phyloP scores from a whole-genome alignment of 2,329 filamentous ascomycete genomes.

The Fusarium verticillioides region DNA sequence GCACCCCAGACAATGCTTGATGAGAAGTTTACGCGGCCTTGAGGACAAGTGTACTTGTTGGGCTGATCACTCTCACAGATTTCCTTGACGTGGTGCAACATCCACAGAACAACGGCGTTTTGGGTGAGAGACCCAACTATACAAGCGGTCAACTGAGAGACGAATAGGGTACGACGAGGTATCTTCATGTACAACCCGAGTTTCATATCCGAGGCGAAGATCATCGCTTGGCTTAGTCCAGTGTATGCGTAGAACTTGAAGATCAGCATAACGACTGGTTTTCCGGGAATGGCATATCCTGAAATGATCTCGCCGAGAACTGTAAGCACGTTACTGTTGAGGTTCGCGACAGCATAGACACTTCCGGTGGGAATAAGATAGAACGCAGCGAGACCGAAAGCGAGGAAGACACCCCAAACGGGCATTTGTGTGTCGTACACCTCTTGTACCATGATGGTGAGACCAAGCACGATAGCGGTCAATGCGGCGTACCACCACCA shows the following conservation, averaged over 20 bases:
- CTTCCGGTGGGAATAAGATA: neutral
- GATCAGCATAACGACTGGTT: neutral
- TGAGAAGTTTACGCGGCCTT: neutral
- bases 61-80: neutral
- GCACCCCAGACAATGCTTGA: neutral
- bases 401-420: neutral
- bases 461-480: neutral
- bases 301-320: neutral
- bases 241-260: constrained; percentile 12
- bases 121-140: neutral
- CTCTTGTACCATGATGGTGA: constrained; percentile 2
- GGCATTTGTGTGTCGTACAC: constrained; percentile 1
- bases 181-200: constrained; percentile 7
- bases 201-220: constrained; percentile 3
- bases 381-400: neutral
- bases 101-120: neutral
- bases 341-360: neutral
- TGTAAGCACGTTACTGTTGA: neutral
- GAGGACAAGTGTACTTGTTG: neutral
- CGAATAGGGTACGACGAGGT: neutral
- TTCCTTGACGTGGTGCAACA: neutral
- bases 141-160: neutral
- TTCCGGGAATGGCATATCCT: neutral
- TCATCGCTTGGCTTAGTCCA: neutral
- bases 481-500: constrained; percentile 7